A percentile compares a stretch with the other conserved stretches of the same genome.
These are phyloP conservation scores for Posidonia australis DNA, from an alignment of 106 monocot genomes.

Conservation along the genomic window DNA sequence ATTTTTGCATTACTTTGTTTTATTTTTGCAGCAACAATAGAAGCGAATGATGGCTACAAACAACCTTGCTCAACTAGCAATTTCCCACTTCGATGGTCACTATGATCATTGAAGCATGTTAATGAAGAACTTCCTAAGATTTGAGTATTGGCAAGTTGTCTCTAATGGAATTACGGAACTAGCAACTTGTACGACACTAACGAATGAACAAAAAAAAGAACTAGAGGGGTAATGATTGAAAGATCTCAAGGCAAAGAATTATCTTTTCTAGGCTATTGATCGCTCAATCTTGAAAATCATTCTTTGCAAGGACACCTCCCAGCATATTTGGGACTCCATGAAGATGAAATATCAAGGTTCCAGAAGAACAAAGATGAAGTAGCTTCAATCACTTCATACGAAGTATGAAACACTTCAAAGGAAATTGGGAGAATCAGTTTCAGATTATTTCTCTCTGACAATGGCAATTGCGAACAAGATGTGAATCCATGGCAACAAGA, in stretches of 20 bases:
- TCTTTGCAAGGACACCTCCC: not conserved
- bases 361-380: not conserved
- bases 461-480: constrained; percentile 3
- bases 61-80: not conserved
- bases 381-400: not conserved
- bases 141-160: not conserved
- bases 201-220: not conserved
- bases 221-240: not conserved
- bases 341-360: not conserved
- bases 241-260: not conserved
- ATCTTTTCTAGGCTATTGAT: not conserved
- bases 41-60: not conserved
- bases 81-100: not conserved
- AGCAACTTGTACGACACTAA: not conserved
- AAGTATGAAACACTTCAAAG: not conserved
- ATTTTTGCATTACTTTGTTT: no score
- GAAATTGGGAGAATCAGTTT: constrained; percentile 2
- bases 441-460: not conserved
- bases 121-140: not conserved
- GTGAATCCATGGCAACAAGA: not conserved
- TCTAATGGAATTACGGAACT: no score
- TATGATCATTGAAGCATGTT: not conserved
- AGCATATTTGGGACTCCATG: not conserved
- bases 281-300: not conserved
- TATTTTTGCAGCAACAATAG: no score